Evolutionary conservation across 2,329 filamentous ascomycete species (phyloP).

Genomic region (Ophiostoma fasciatum): DNA sequence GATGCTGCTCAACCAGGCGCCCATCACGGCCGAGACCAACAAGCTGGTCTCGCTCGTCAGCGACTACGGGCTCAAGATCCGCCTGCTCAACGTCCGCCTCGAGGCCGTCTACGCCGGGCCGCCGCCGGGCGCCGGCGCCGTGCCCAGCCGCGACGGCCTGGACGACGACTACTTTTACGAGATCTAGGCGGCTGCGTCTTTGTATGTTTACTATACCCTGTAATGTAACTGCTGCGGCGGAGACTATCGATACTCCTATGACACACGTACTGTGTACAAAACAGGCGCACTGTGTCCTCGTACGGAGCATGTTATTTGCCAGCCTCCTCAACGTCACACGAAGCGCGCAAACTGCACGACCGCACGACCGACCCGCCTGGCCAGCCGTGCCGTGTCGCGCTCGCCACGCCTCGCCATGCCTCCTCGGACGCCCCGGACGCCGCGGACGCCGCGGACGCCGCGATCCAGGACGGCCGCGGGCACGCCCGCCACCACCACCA

Average conservation of each 20-base stretch:
- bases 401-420: too few relatives aligned
- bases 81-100: slow-evolving; percentile 78
- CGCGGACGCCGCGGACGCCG: not conserved
- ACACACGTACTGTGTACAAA: too few relatives aligned
- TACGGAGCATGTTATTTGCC: too few relatives aligned
- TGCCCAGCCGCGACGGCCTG: slow-evolving; percentile 71
- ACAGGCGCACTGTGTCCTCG: too few relatives aligned
- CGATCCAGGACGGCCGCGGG: not conserved
- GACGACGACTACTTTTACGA: slow-evolving; percentile 94
- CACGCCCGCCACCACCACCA: slow-evolving; percentile 1
- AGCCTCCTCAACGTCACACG: too few relatives aligned
- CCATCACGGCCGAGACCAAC: slow-evolving; percentile 92
- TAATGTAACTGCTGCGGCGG: too few relatives aligned
- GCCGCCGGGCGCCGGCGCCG: slow-evolving; percentile 52
- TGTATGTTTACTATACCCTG: too few relatives aligned
- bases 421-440: not conserved
- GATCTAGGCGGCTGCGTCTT: slow-evolving; percentile 37
- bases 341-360: too few relatives aligned
- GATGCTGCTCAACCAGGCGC: slow-evolving; percentile 88
- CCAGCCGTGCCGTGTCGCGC: too few relatives aligned
- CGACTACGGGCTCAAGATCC: slow-evolving; percentile 85
- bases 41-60: slow-evolving; percentile 75
- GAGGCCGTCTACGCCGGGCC: slow-evolving; percentile 59
- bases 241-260: too few relatives aligned
- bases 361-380: too few relatives aligned